Evolutionary conservation across 495 filamentous ascomycete genomes (phyloP).

Genomic region (Neurospora cerealis): DNA sequence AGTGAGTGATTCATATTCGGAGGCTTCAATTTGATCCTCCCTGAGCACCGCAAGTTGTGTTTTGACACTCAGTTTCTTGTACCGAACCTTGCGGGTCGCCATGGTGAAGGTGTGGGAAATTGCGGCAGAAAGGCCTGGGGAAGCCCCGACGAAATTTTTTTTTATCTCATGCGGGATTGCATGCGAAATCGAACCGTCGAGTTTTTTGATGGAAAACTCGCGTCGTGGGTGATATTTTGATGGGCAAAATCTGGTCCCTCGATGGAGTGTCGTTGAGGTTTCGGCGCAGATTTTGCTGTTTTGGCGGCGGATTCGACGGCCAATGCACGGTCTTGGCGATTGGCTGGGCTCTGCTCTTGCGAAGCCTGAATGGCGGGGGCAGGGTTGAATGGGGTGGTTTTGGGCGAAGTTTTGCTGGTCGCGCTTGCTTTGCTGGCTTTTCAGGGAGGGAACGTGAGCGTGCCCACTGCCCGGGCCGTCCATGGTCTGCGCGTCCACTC

Average conservation of each 20-base stretch:
- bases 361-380: neutral
- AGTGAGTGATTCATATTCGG: constrained; percentile 45
- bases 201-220: constrained; percentile 45
- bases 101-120: constrained; percentile 42
- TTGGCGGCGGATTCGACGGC: constrained; percentile 20
- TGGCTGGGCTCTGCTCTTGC: constrained; percentile 10
- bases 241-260: constrained; percentile 40
- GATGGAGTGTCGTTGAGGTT: constrained; percentile 60
- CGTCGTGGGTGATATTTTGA: constrained; percentile 47
- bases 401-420: neutral
- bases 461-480: neutral
- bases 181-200: constrained; percentile 46
- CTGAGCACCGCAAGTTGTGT: constrained; percentile 74
- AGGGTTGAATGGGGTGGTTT: neutral
- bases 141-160: constrained; percentile 36
- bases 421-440: neutral
- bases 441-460: neutral
- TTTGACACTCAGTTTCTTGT: constrained; percentile 86
- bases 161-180: constrained; percentile 38
- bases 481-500: neutral
- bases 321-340: constrained; percentile 14
- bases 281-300: constrained; percentile 38
- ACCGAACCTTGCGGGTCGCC: constrained; percentile 64
- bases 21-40: constrained; percentile 82
- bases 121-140: constrained; percentile 32